phyloP scores from a whole-genome alignment of 2,329 filamentous ascomycete genomes.

The Sporothrix schenckii region DNA sequence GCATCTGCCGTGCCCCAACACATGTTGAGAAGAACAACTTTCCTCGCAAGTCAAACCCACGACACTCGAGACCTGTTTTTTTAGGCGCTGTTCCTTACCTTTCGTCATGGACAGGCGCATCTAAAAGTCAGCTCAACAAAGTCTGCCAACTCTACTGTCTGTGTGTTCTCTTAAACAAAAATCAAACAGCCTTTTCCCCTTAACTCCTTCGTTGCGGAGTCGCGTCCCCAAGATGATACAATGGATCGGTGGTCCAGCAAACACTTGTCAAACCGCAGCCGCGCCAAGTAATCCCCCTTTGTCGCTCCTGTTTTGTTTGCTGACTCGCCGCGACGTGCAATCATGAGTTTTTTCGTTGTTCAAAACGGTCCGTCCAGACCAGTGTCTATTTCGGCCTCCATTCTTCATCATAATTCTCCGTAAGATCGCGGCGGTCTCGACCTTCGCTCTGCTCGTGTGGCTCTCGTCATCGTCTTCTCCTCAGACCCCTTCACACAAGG shows the following conservation, averaged over 20 bases:
- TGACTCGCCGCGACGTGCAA: neutral
- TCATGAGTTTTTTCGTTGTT: neutral
- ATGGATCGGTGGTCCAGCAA: conserved; percentile 39
- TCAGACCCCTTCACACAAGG: neutral
- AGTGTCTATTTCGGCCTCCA: neutral
- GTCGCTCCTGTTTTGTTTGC: neutral
- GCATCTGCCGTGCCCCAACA: too few relatives aligned
- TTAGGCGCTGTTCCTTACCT: too few relatives aligned
- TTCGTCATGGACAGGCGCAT: neutral
- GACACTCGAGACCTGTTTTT: neutral
- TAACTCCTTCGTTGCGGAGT: conserved; percentile 35
- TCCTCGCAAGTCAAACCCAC: neutral
- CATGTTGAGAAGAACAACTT: neutral
- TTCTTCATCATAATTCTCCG: conserved; percentile 12
- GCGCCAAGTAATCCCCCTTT: conserved; percentile 27
- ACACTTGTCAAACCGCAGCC: conserved; percentile 39
- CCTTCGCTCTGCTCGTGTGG: neutral
- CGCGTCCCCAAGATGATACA: conserved; percentile 39
- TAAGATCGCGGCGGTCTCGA: conserved; percentile 6
- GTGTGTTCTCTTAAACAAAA: conserved; percentile 33
- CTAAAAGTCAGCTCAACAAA: neutral
- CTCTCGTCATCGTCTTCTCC: neutral
- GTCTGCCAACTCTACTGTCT: neutral
- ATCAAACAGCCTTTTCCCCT: conserved; percentile 32
- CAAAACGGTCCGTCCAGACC: neutral